A percentile compares a stretch with the other conserved stretches of the same genome.
phyloP scores from a whole-genome alignment of 768 basidiomycete genomes.

The Mycena belliarum region DNA sequence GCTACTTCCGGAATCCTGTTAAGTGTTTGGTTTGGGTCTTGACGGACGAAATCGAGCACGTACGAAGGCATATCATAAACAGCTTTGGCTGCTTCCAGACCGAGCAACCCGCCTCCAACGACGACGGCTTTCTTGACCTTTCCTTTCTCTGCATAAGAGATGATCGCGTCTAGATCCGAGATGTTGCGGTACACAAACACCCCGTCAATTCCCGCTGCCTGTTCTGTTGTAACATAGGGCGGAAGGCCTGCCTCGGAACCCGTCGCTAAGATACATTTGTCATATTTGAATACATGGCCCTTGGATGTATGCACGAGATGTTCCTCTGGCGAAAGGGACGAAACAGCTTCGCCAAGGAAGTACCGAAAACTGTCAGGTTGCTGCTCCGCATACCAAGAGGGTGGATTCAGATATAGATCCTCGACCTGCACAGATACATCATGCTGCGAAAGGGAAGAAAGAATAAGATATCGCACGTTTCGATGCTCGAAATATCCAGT shows the following conservation, averaged over 20 bases:
- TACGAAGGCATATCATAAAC: conserved; percentile 54
- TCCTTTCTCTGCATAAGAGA: conserved; percentile 53
- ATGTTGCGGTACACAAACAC: conserved; percentile 76
- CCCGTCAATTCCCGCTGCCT: conserved; percentile 46
- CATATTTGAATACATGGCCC: conserved; percentile 49
- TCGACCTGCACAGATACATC: conserved; percentile 38
- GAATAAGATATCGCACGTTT: conserved; percentile 27
- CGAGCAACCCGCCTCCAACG: conserved; percentile 71
- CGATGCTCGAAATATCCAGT: conserved; percentile 68
- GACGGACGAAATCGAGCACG: conserved; percentile 8
- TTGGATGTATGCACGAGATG: conserved; percentile 50
- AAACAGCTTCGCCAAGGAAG: conserved; percentile 50
- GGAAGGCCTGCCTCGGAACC: conserved; percentile 69
- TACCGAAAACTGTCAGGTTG: conserved; percentile 56
- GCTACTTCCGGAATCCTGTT: conserved; percentile 45
- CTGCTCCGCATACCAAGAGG: conserved; percentile 60
- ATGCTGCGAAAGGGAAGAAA: neutral
- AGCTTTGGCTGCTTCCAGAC: conserved; percentile 76
- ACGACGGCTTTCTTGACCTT: conserved; percentile 52
- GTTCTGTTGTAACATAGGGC: conserved; percentile 47
- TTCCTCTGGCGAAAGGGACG: conserved; percentile 36
- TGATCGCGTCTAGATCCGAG: conserved; percentile 64
- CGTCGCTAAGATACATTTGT: conserved; percentile 68
- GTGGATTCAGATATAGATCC: conserved; percentile 59
- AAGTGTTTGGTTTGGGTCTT: neutral